Conservation (phyloP, 1,139 yeast species). For the Pichia sp. region DNA sequence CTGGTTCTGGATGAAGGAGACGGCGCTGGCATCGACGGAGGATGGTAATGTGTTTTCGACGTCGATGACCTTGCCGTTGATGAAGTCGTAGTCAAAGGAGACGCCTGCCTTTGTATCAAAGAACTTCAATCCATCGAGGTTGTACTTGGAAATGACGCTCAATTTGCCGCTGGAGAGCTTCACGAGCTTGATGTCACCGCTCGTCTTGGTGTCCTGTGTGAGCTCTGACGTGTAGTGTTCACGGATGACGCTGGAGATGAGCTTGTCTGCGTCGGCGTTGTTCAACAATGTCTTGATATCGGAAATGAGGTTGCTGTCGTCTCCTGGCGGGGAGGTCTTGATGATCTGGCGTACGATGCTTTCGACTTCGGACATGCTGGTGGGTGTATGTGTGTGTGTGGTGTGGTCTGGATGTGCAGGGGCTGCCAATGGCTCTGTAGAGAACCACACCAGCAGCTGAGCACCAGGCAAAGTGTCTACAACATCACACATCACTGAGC, state of each 20-base stretch:
- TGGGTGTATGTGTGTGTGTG: not conserved
- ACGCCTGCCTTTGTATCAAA: constrained; percentile 47
- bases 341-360: constrained; percentile 39
- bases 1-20: constrained; percentile 29
- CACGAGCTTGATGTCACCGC: constrained; percentile 30
- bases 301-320: constrained; percentile 31
- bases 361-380: constrained; percentile 24
- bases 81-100: constrained; percentile 63
- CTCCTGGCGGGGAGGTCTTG: constrained; percentile 57
- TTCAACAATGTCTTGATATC: constrained; percentile 35
- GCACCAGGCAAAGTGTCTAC: no score
- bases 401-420: no score
- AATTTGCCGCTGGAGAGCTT: constrained; percentile 25
- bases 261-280: constrained; percentile 42
- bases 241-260: constrained; percentile 35
- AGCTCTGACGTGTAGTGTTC: constrained; percentile 26
- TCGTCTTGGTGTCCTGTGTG: constrained; percentile 19
- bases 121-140: constrained; percentile 46
- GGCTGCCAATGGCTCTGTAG: no score
- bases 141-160: constrained; percentile 48
- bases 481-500: no score
- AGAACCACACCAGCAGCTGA: no score
- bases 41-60: constrained; percentile 41
- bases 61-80: constrained; percentile 46
- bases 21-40: constrained; percentile 29